A percentile compares a stretch with the other conserved stretches of the same genome.
These are phyloP conservation scores for Boletus huronensis DNA, from an alignment of 768 basidiomycete genomes.

Conservation along the genomic window DNA sequence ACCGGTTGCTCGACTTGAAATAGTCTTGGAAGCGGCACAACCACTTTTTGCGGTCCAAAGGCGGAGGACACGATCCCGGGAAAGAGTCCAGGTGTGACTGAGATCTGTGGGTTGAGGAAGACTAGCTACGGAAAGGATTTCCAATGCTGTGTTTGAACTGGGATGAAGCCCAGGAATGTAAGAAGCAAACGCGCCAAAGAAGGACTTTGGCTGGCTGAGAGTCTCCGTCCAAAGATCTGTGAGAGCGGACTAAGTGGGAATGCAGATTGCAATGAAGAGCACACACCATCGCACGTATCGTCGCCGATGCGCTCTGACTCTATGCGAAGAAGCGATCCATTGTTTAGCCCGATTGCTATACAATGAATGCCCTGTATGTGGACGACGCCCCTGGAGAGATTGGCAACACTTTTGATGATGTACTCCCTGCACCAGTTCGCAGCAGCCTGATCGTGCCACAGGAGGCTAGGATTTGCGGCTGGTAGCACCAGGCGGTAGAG, in stretches of 20 bases:
- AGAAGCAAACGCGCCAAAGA: slow-evolving; percentile 63
- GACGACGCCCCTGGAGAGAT: slow-evolving; percentile 45
- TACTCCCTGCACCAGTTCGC: slow-evolving; percentile 67
- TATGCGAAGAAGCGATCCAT: slow-evolving; percentile 65
- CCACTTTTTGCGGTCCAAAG: slow-evolving; percentile 79
- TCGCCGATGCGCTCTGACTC: slow-evolving; percentile 59
- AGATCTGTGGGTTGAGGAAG: slow-evolving; percentile 76
- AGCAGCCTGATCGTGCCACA: slow-evolving; percentile 56
- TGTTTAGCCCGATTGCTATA: slow-evolving; percentile 57
- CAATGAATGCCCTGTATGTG: slow-evolving; percentile 66
- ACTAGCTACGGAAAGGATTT: slow-evolving; percentile 69
- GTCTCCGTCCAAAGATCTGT: slow-evolving; percentile 73
- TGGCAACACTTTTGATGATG: slow-evolving; percentile 51
- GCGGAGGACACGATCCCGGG: slow-evolving; percentile 79
- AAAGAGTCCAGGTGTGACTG: slow-evolving; percentile 77
- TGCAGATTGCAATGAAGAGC: slow-evolving; percentile 4
- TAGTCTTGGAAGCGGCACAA: slow-evolving; percentile 60
- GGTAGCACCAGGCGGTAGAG: slow-evolving; percentile 73
- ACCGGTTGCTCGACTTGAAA: slow-evolving; percentile 39
- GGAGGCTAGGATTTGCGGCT: slow-evolving; percentile 43
- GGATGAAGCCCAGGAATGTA: slow-evolving; percentile 56
- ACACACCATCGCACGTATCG: slow-evolving; percentile 57
- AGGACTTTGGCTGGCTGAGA: slow-evolving; percentile 59
- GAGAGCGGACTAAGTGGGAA: slow-evolving; percentile 9
- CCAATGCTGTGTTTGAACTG: slow-evolving; percentile 44